Evolutionary conservation across 192 early-diverging fungal species (phyloP), one percentile per base, ranked within the genome.

Genomic region (Entomortierella lignicola): DNA sequence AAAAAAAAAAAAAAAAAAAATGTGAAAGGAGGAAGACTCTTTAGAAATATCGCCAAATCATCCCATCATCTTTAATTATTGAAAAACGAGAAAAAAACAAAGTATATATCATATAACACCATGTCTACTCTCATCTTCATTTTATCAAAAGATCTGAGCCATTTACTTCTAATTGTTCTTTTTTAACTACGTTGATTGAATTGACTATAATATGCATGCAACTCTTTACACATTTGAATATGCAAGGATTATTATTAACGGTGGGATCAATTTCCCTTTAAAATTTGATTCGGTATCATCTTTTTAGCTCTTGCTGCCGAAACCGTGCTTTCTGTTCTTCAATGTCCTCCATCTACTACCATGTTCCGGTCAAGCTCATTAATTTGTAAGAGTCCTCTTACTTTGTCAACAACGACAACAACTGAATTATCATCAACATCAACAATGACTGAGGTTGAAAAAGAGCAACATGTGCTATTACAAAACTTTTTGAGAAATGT

Each of bases 401-500:
- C 62, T 8, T 23, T 29, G 10, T 18, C 34, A 8, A 8, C 59
- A 48, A 29, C 64, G 21, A 8, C 39, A 2, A 1, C 54, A 44
- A 37, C 7, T 23, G 23, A n/a, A n/a, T 15, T 42, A 23, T 25
- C 66, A 55, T n/a, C 52, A 43, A 44, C 63, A 51, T 21, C 69
- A 15, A 44, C 56, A 2, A 43, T 27, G 23, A 42, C 5, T 10
- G 44, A 47, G 12, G 44, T 15, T 20, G 44, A 5, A 12, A 47
- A 47, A 47, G 55, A 48, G 32, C 47, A 60, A 27, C 51, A 62
- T 25, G 60, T 59, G 0, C 58, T 61, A 21, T 61, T 83, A 39
- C 26, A 70, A 42, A 70, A 70, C 34, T 83, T 83, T 58, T 42
- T 83, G 3, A 52, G 64, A 31, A 72, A 68, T 29, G 63, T 83